phyloP scores from a whole-genome alignment of 176 grass and related monocot species.

The Carex myosuroides region DNA sequence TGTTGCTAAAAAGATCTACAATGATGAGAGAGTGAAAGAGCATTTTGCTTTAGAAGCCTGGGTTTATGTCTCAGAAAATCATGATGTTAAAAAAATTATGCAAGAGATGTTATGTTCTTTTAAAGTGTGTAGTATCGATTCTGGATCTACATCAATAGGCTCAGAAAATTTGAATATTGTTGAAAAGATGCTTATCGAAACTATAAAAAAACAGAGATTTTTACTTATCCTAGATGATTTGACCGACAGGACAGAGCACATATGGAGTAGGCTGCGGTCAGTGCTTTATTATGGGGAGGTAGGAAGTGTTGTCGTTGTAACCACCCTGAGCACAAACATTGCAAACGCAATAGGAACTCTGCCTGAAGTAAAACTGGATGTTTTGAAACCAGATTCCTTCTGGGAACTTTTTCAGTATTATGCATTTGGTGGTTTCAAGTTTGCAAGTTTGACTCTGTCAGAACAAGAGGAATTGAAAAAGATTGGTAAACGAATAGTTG shows the following conservation, averaged over 20 bases:
- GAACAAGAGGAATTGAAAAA: not conserved
- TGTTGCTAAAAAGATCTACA: too few species aligned
- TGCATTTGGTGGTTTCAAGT: constrained; percentile 22
- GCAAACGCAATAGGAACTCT: constrained; percentile 10
- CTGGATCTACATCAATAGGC: too few species aligned
- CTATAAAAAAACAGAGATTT: not conserved
- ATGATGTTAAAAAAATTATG: too few species aligned
- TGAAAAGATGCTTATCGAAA: not conserved
- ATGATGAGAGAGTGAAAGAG: too few species aligned
- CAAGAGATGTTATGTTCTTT: too few species aligned
- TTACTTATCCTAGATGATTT: not conserved
- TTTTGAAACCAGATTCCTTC: not conserved
- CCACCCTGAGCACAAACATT: not conserved
- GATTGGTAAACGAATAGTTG: constrained; percentile 1
- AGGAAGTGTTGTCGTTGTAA: not conserved
- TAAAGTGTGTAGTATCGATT: too few species aligned
- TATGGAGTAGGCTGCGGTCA: not conserved
- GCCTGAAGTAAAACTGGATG: not conserved
- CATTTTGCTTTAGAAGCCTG: too few species aligned
- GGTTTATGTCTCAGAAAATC: too few species aligned
- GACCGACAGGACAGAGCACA: not conserved
- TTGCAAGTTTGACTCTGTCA: not conserved
- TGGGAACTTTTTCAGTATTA: constrained; percentile 24
- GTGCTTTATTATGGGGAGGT: not conserved
- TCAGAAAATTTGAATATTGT: too few species aligned